Percentiles rank a stretch among this genome's conserved stretches.
Evolutionary conservation across 768 basidiomycete genomes (phyloP).

Genomic region (Leccinum obscurum): DNA sequence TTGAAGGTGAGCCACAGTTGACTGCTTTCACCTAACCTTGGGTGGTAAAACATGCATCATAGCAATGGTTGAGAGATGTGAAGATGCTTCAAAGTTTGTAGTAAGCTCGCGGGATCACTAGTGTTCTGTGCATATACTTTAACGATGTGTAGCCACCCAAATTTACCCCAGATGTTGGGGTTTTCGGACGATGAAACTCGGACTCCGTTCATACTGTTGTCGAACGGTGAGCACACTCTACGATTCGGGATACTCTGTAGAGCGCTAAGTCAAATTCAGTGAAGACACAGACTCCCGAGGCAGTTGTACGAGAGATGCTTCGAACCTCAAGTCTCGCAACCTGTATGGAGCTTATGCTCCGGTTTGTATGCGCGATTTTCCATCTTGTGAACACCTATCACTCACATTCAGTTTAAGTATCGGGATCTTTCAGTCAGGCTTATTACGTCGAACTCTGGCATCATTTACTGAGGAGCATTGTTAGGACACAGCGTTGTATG

Average conservation of each 20-base stretch:
- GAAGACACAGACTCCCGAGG: constrained; percentile 43
- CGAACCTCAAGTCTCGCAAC: constrained; percentile 38
- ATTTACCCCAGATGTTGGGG: constrained; percentile 53
- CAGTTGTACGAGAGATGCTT: constrained; percentile 37
- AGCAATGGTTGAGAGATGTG: constrained; percentile 53
- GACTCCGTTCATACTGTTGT: constrained; percentile 53
- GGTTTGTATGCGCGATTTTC: constrained; percentile 28
- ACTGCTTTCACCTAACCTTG: background rate
- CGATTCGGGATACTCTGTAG: background rate
- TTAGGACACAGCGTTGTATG: constrained; percentile 46
- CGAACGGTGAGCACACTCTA: constrained; percentile 37
- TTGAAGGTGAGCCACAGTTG: constrained; percentile 28
- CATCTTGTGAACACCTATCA: background rate
- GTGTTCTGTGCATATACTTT: background rate
- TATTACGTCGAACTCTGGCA: background rate
- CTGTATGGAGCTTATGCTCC: constrained; percentile 37
- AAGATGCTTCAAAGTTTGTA: constrained; percentile 51
- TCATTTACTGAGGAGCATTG: background rate
- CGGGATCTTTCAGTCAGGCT: constrained; percentile 39
- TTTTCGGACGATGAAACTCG: constrained; percentile 45
- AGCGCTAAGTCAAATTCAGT: constrained; percentile 30
- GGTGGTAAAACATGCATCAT: background rate
- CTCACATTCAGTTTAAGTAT: constrained; percentile 33
- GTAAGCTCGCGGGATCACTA: constrained; percentile 30
- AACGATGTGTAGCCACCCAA: constrained; percentile 42